Conservation (phyloP, 208 protist genomes). For the Crithidia expoeki region DNA sequence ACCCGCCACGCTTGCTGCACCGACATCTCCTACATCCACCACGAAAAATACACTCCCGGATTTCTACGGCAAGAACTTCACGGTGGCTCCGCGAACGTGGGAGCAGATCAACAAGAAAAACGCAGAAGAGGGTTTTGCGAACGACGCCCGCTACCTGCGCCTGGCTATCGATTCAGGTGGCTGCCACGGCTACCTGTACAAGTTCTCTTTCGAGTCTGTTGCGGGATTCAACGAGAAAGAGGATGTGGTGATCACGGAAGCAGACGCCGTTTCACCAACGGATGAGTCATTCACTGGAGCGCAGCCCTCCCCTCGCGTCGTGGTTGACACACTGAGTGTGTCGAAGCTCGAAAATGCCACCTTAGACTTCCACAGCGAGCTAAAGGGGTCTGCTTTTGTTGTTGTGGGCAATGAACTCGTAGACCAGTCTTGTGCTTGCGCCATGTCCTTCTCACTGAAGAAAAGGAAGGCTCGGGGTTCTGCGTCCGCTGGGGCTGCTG, state of each 20-base stretch:
- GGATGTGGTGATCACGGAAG: slow-evolving; percentile 70
- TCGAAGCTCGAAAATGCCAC: slow-evolving; percentile 75
- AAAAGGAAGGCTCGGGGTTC: slow-evolving; percentile 31
- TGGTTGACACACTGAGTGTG: slow-evolving; percentile 77
- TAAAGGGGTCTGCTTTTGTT: slow-evolving; percentile 90
- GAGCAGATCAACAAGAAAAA: slow-evolving; percentile 79
- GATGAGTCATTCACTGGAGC: slow-evolving; percentile 31
- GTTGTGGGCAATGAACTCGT: slow-evolving; percentile 90
- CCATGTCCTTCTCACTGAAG: slow-evolving; percentile 89
- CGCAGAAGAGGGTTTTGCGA: slow-evolving; percentile 70
- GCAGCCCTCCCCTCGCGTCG: slow-evolving; percentile 52
- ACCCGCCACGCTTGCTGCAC: slow-evolving; percentile 9
- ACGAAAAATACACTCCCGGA: slow-evolving; percentile 29
- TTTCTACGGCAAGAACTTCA: slow-evolving; percentile 81
- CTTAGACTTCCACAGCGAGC: slow-evolving; percentile 88
- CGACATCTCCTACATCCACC: neutral
- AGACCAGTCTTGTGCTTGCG: slow-evolving; percentile 88
- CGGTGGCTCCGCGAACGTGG: slow-evolving; percentile 72
- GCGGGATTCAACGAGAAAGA: slow-evolving; percentile 51
- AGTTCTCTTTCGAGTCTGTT: slow-evolving; percentile 80
- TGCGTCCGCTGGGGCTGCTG: neutral
- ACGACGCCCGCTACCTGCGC: slow-evolving; percentile 75
- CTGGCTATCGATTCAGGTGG: slow-evolving; percentile 88
- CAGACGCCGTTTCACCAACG: slow-evolving; percentile 40
- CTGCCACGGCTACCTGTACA: slow-evolving; percentile 91